Evolutionary conservation across 345 rosid genomes (phyloP).

Genomic region (Salix caprea): DNA sequence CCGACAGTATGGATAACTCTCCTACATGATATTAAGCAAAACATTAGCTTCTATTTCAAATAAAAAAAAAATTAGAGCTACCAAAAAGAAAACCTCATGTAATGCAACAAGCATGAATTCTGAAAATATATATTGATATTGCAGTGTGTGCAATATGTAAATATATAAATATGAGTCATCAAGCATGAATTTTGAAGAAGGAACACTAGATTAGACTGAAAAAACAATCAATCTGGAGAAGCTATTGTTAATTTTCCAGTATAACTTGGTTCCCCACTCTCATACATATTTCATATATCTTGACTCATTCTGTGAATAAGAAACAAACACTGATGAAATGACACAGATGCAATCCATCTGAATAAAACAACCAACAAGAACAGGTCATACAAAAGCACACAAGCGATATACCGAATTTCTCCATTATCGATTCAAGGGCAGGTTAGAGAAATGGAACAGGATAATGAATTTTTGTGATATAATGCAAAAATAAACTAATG

Average conservation of each 20-base stretch:
- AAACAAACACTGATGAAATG: background rate
- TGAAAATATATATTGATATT: background rate
- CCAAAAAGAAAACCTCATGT: background rate
- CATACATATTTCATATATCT: background rate
- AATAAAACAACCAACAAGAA: background rate
- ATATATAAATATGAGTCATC: background rate
- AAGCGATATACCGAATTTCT: too few species aligned
- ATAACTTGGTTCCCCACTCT: background rate
- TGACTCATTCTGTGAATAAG: background rate
- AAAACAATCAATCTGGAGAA: background rate
- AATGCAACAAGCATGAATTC: background rate
- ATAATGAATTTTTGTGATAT: background rate
- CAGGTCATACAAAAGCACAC: background rate
- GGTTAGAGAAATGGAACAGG: background rate
- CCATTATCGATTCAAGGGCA: background rate
- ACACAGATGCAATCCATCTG: background rate
- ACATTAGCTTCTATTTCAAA: background rate
- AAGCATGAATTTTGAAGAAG: background rate
- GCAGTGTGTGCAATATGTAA: background rate
- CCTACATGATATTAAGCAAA: slow-evolving; percentile 5
- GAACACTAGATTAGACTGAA: background rate
- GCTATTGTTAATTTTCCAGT: background rate
- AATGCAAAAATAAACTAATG: background rate
- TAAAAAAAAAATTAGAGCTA: background rate
- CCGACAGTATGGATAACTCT: slow-evolving; percentile 84